Conservation (phyloP, 208 protist species). For the Acanthamoeba culbertsoni region DNA sequence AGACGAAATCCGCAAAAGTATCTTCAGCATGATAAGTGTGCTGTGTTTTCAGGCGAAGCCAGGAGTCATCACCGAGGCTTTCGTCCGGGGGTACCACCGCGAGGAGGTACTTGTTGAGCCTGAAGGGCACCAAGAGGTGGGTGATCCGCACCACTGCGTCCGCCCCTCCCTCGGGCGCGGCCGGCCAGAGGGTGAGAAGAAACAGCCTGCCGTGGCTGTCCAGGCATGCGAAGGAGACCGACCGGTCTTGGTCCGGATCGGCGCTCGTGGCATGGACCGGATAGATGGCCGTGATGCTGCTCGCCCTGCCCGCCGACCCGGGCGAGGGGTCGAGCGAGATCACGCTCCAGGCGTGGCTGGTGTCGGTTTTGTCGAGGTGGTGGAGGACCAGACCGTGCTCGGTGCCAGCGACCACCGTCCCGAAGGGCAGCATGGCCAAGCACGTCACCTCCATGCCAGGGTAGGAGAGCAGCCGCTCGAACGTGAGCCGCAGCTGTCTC, state of each 20-base stretch:
- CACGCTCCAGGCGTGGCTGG: background rate
- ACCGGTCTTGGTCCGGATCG: background rate
- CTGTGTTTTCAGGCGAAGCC: background rate
- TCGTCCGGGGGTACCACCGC: background rate
- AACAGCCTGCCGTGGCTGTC: background rate
- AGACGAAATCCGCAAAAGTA: too few species aligned
- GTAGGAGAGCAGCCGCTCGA: slow-evolving; percentile 11
- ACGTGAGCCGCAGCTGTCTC: background rate
- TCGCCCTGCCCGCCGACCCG: background rate
- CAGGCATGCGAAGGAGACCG: background rate
- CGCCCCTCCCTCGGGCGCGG: background rate
- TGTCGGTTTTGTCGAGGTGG: background rate
- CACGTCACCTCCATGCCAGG: slow-evolving; percentile 17
- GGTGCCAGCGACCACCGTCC: background rate
- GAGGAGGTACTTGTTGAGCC: background rate
- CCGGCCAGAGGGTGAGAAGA: background rate
- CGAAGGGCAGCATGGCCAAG: background rate
- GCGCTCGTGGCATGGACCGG: background rate
- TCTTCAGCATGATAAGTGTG: too few species aligned
- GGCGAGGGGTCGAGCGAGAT: background rate
- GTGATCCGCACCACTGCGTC: background rate
- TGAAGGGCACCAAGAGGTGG: background rate
- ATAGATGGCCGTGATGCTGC: background rate
- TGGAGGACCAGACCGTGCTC: slow-evolving; percentile 3
- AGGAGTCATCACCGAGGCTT: background rate